A percentile compares a stretch with the other conserved stretches of the same genome.
phyloP scores from a whole-genome alignment of 768 basidiomycete species.

The Hortiboletus campestris region DNA sequence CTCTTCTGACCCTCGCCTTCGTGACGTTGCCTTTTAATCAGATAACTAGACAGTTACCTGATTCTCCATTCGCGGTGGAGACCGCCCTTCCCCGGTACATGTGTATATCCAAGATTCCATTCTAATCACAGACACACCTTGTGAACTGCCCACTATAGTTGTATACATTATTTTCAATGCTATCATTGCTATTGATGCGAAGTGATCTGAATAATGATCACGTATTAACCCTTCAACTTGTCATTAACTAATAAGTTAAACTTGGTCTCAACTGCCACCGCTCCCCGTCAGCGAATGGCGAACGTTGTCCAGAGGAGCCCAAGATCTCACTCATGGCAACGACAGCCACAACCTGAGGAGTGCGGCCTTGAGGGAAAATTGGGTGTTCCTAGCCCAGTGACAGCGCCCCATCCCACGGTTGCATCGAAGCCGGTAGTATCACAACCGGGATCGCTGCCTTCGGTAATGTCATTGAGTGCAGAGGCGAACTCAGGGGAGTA shows the following conservation, averaged over 20 bases:
- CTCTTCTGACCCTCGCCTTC: neutral
- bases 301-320: too few relatives aligned
- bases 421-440: slow-evolving; percentile 38
- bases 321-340: too few relatives aligned
- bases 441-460: slow-evolving; percentile 45
- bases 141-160: neutral
- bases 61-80: neutral
- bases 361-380: too few relatives aligned
- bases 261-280: too few relatives aligned
- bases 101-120: neutral
- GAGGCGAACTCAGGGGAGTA: slow-evolving; percentile 2
- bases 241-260: too few relatives aligned
- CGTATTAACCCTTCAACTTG: too few relatives aligned
- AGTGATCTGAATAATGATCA: too few relatives aligned
- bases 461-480: slow-evolving; percentile 42
- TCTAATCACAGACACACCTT: neutral
- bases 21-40: neutral
- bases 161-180: neutral
- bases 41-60: neutral
- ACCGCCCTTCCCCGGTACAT: neutral
- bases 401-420: slow-evolving; percentile 42
- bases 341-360: too few relatives aligned
- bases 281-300: too few relatives aligned
- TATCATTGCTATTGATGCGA: too few relatives aligned
- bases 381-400: too few relatives aligned